Evolutionary conservation across 306 rosid genomes (phyloP).

Genomic region (Gleditsia sinensis): DNA sequence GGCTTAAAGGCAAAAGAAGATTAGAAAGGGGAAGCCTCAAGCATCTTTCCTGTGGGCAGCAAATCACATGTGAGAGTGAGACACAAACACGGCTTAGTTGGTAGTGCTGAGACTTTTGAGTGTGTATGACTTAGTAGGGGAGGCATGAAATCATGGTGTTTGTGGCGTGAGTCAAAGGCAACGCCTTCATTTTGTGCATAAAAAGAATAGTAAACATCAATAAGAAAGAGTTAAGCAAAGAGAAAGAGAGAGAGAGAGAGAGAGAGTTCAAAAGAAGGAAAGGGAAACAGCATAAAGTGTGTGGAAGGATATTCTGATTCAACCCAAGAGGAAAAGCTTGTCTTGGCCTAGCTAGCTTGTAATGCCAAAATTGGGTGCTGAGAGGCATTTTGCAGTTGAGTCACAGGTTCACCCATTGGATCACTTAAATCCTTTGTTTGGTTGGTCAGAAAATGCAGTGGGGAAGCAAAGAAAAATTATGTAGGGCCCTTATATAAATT

Average conservation of each 20-base stretch:
- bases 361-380: too few species aligned
- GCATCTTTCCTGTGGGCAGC: conserved; percentile 7
- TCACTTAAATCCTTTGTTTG: neutral
- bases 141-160: conserved; percentile 54
- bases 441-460: neutral
- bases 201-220: conserved; percentile 30
- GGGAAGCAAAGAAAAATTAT: neutral
- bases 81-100: conserved; percentile 24
- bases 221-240: neutral
- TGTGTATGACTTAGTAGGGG: conserved; percentile 43
- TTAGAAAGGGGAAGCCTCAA: neutral
- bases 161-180: conserved; percentile 49
- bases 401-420: neutral
- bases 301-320: neutral
- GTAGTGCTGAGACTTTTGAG: conserved; percentile 38
- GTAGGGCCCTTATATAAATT: neutral
- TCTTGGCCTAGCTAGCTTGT: neutral
- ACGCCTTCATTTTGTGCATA: conserved; percentile 33
- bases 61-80: conserved; percentile 45
- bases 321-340: neutral
- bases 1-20: conserved; percentile 31
- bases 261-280: neutral
- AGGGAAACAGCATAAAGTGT: neutral
- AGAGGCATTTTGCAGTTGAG: neutral
- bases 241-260: neutral